A percentile compares a stretch with the other conserved stretches of the same genome.
phyloP scores from a whole-genome alignment of 257 asterid species.

The Petunia secreta region DNA sequence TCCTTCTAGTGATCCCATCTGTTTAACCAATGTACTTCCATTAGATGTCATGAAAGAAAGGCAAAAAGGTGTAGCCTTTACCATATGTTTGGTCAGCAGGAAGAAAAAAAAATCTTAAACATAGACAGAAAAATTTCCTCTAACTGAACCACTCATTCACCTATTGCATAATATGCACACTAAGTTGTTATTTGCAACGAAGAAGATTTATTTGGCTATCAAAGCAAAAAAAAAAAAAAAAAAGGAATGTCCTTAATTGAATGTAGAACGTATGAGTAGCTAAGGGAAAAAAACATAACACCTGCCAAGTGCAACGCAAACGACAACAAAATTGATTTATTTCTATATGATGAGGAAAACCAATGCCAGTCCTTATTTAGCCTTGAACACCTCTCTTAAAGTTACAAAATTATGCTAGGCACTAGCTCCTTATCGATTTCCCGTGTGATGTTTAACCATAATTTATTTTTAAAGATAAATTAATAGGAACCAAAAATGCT shows the following conservation, averaged over 20 bases:
- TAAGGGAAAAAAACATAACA: neutral
- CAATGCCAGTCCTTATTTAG: neutral
- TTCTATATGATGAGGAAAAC: constrained; percentile 1
- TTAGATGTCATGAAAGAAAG: constrained; percentile 28
- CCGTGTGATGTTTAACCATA: neutral
- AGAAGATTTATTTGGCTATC: neutral
- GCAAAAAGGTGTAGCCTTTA: constrained; percentile 8
- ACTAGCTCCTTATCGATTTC: neutral
- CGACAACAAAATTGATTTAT: neutral
- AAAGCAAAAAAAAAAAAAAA: no score
- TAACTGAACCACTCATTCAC: neutral
- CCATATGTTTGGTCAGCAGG: neutral
- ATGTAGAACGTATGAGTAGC: neutral
- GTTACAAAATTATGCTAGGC: neutral
- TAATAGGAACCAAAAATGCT: neutral
- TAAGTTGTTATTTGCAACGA: neutral
- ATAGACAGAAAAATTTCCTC: neutral
- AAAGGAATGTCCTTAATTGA: neutral
- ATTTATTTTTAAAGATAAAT: neutral
- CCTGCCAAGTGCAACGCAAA: neutral
- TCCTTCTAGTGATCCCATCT: constrained; percentile 70
- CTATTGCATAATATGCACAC: neutral
- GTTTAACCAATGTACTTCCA: constrained; percentile 33
- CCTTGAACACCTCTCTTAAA: neutral
- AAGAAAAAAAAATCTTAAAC: neutral